phyloP scores from a whole-genome alignment of 139 green algal species.

The Eudorina sp. region DNA sequence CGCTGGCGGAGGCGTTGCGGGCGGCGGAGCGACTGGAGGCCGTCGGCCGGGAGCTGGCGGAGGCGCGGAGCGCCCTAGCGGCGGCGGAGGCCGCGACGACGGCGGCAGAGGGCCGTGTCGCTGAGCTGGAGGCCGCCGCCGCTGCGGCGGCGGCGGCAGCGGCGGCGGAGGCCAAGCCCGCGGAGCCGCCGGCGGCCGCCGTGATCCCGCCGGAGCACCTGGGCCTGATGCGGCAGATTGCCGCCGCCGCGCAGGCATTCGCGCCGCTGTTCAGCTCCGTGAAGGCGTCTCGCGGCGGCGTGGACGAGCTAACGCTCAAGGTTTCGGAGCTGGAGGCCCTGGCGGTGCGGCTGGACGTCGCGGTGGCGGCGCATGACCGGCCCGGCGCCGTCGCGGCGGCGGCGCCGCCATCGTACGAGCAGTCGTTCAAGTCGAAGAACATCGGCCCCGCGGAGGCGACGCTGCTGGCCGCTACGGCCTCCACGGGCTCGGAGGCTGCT shows the following conservation, averaged over 20 bases:
- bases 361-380: neutral
- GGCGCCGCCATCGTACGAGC: constrained; percentile 22
- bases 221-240: constrained; percentile 37
- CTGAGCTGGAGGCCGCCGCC: neutral
- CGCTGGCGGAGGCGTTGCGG: neutral
- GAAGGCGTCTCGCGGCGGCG: neutral
- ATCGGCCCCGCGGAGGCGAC: constrained; percentile 13
- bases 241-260: constrained; percentile 15
- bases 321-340: constrained; percentile 7
- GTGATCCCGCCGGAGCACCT: constrained; percentile 24
- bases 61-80: neutral
- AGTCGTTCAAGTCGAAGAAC: neutral
- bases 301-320: neutral
- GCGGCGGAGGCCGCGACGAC: neutral
- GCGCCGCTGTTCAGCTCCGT: constrained; percentile 24
- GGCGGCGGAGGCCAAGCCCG: neutral
- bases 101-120: neutral
- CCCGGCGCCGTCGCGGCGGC: neutral
- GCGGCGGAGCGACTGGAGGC: neutral
- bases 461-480: neutral
- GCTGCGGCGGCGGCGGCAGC: neutral
- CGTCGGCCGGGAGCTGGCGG: neutral
- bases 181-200: neutral
- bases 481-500: constrained; percentile 2
- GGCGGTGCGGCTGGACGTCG: neutral